These are phyloP conservation scores for Kodamaea hsintzibuensis DNA, from an alignment of 805 yeast genomes.

Conservation along the genomic window DNA sequence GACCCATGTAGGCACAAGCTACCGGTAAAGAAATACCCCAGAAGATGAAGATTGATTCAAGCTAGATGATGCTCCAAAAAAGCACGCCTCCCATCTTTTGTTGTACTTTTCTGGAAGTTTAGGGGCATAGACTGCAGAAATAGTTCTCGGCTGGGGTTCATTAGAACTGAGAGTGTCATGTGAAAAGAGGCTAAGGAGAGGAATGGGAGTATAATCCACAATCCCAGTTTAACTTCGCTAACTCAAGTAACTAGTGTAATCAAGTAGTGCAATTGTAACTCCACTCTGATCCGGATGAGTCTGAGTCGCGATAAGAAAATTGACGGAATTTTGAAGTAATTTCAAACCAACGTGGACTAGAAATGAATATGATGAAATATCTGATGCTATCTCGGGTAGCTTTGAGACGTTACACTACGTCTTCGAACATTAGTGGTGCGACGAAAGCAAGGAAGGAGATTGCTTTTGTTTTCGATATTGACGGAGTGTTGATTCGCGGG, in stretches of 20 bases:
- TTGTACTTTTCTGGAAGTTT: neutral
- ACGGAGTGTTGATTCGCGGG: constrained; percentile 86
- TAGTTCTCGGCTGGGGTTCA: too few species aligned
- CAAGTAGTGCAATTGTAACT: neutral
- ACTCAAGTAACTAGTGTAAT: too few species aligned
- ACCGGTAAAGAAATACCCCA: neutral
- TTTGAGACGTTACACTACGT: neutral
- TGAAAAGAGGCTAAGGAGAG: too few species aligned
- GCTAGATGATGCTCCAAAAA: neutral
- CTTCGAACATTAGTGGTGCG: neutral
- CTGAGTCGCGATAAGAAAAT: neutral
- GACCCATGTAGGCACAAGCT: neutral
- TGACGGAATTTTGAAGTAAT: neutral
- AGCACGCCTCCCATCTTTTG: neutral
- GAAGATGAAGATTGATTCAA: neutral
- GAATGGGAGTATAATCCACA: too few species aligned
- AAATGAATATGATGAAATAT: neutral
- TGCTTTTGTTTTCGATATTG: constrained; percentile 57
- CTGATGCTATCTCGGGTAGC: neutral
- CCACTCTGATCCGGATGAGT: neutral
- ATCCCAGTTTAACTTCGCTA: too few species aligned
- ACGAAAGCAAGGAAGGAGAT: neutral
- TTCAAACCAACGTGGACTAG: neutral
- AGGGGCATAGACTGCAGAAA: neutral
- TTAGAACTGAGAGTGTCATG: too few species aligned